A percentile compares a stretch with the other conserved stretches of the same genome.
These are phyloP conservation scores for Echria macrotheca DNA, from an alignment of 495 filamentous ascomycete genomes.

Conservation along the genomic window DNA sequence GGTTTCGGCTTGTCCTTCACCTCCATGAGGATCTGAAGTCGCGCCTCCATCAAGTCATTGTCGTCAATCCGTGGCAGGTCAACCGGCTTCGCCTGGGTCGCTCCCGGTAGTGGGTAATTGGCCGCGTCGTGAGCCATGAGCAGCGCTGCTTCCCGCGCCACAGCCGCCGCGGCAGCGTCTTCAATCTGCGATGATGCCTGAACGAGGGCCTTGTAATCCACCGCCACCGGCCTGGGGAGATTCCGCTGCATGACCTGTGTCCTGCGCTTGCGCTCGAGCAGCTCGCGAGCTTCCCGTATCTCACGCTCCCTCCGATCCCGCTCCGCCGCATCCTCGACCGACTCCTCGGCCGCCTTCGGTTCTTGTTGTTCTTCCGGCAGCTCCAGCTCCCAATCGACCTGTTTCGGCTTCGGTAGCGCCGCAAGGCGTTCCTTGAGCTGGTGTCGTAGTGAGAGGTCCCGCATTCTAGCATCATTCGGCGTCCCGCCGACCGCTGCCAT, in stretches of 20 bases:
- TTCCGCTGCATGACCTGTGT: slow-evolving; percentile 84
- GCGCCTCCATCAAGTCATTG: slow-evolving; percentile 62
- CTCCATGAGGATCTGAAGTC: slow-evolving; percentile 70
- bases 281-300: slow-evolving; percentile 62
- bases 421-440: slow-evolving; percentile 68
- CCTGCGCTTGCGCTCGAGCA: slow-evolving; percentile 72
- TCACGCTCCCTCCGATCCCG: slow-evolving; percentile 67
- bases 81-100: slow-evolving; percentile 49
- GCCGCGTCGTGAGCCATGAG: slow-evolving; percentile 77
- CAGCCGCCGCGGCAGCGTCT: slow-evolving; percentile 43
- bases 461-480: slow-evolving; percentile 68
- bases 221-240: slow-evolving; percentile 67
- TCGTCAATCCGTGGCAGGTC: slow-evolving; percentile 67
- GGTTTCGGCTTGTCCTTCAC: slow-evolving; percentile 52
- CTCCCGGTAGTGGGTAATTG: slow-evolving; percentile 63
- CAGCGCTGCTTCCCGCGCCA: slow-evolving; percentile 70
- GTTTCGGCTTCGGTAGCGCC: slow-evolving; percentile 85
- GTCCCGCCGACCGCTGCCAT: slow-evolving; percentile 70
- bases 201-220: slow-evolving; percentile 67
- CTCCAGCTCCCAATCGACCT: slow-evolving; percentile 86
- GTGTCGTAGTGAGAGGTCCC: slow-evolving; percentile 64
- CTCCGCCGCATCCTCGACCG: slow-evolving; percentile 79
- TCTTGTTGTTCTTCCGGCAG: slow-evolving; percentile 80
- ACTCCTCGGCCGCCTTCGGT: slow-evolving; percentile 42
- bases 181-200: slow-evolving; percentile 45